phyloP scores from a whole-genome alignment of 371 early-diverging fungal genomes.

The Apophysomyces sp. region DNA sequence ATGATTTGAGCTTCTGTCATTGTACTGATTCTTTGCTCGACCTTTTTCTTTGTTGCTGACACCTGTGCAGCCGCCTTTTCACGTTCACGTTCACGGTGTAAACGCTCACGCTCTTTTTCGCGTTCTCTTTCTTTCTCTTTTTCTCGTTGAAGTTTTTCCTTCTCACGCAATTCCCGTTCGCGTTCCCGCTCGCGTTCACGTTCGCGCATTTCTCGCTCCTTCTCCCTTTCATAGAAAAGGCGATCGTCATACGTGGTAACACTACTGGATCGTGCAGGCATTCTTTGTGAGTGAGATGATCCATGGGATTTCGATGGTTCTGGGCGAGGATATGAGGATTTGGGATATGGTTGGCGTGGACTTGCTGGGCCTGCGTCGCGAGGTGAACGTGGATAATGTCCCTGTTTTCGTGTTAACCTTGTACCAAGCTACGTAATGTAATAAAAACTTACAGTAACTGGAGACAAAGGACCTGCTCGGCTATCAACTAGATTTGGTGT shows the following conservation, averaged over 20 bases:
- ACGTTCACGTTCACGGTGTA: slow-evolving; percentile 27
- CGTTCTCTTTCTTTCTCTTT: slow-evolving; percentile 33
- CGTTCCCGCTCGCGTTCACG: slow-evolving; percentile 22
- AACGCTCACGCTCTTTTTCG: slow-evolving; percentile 14
- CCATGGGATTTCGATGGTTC: slow-evolving; percentile 35
- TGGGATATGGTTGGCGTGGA: slow-evolving; percentile 3
- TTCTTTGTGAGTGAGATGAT: slow-evolving; percentile 5
- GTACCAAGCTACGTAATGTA: neutral
- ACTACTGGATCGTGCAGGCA: slow-evolving; percentile 12
- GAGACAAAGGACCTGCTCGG: slow-evolving; percentile 8
- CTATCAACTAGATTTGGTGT: neutral
- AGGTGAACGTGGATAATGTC: slow-evolving; percentile 16
- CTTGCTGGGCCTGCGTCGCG: slow-evolving; percentile 8
- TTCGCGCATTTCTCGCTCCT: slow-evolving; percentile 6
- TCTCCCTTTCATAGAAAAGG: slow-evolving; percentile 4
- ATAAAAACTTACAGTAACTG: slow-evolving; percentile 22
- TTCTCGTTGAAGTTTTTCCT: slow-evolving; percentile 4
- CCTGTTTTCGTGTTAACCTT: neutral
- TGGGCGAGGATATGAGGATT: slow-evolving; percentile 21
- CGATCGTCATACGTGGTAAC: slow-evolving; percentile 11
- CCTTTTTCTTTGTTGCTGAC: slow-evolving; percentile 47
- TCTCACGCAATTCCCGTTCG: slow-evolving; percentile 12
- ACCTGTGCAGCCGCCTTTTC: slow-evolving; percentile 41
- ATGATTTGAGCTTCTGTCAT: slow-evolving; percentile 91
- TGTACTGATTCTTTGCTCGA: slow-evolving; percentile 74